phyloP scores from a whole-genome alignment of 257 asterid genomes.

The Buddleja alternifolia region DNA sequence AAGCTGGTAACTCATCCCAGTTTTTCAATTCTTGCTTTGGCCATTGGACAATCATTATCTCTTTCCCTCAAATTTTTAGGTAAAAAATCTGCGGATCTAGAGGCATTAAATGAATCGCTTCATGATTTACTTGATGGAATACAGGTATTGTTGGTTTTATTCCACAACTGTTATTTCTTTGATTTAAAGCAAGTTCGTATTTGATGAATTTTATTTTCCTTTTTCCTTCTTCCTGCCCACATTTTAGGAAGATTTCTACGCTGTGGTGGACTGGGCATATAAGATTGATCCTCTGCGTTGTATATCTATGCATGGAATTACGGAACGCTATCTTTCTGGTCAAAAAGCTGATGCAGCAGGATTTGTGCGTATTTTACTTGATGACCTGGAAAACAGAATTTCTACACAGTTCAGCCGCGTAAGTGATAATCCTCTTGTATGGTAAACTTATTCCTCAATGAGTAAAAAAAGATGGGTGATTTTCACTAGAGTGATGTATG shows the following conservation, averaged over 20 bases:
- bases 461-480: neutral
- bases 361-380: constrained; percentile 92
- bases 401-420: constrained; percentile 88
- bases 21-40: constrained; percentile 26
- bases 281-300: constrained; percentile 96
- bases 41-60: constrained; percentile 21
- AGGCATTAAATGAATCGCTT: constrained; percentile 87
- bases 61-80: constrained; percentile 48
- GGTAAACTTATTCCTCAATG: neutral
- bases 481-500: neutral
- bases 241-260: constrained; percentile 94
- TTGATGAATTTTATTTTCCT: constrained; percentile 17
- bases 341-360: constrained; percentile 99
- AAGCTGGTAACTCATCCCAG: constrained; percentile 54
- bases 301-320: constrained; percentile 98
- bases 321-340: constrained; percentile 95
- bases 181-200: constrained; percentile 23
- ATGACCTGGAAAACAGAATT: constrained; percentile 89
- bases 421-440: constrained; percentile 38
- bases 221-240: constrained; percentile 23
- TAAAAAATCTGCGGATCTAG: constrained; percentile 70
- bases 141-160: constrained; percentile 58
- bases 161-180: constrained; percentile 28
- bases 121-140: constrained; percentile 96
- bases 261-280: constrained; percentile 99